These are phyloP conservation scores for Mycena capillaripes DNA, from an alignment of 768 basidiomycete genomes.

Conservation along the genomic window DNA sequence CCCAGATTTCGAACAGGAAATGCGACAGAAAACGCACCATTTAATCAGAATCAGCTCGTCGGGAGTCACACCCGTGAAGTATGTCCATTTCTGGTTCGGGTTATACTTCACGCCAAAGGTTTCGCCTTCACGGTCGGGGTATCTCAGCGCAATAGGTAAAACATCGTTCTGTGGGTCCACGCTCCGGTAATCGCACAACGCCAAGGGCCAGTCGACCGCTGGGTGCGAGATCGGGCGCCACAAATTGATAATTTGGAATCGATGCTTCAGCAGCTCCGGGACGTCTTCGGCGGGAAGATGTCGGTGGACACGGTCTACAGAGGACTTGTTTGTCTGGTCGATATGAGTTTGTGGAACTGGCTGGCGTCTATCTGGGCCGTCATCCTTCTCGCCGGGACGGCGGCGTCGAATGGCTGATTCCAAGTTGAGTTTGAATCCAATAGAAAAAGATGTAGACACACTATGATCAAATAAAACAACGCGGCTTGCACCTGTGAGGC, in stretches of 20 bases:
- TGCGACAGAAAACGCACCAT: constrained; percentile 54
- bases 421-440: neutral
- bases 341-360: constrained; percentile 64
- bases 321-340: constrained; percentile 64
- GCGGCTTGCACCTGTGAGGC: constrained; percentile 69
- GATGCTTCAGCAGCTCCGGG: constrained; percentile 56
- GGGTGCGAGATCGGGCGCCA: constrained; percentile 69
- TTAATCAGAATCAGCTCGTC: constrained; percentile 45
- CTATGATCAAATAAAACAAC: constrained; percentile 80
- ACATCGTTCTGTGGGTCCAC: constrained; percentile 58
- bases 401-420: constrained; percentile 61
- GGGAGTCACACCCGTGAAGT: constrained; percentile 38
- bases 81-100: constrained; percentile 67
- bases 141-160: constrained; percentile 59
- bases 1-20: no score
- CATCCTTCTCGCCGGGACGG: constrained; percentile 53
- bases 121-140: constrained; percentile 67
- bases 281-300: constrained; percentile 65
- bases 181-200: constrained; percentile 64
- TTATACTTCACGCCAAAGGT: constrained; percentile 62
- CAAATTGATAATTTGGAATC: constrained; percentile 73
- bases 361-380: constrained; percentile 55
- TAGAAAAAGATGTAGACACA: constrained; percentile 43
- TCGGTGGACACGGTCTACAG: constrained; percentile 61
- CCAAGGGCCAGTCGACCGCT: constrained; percentile 66